phyloP scores from a whole-genome alignment of 1,284 basidiomycete genomes.

The Mycosarcoma maydis region DNA sequence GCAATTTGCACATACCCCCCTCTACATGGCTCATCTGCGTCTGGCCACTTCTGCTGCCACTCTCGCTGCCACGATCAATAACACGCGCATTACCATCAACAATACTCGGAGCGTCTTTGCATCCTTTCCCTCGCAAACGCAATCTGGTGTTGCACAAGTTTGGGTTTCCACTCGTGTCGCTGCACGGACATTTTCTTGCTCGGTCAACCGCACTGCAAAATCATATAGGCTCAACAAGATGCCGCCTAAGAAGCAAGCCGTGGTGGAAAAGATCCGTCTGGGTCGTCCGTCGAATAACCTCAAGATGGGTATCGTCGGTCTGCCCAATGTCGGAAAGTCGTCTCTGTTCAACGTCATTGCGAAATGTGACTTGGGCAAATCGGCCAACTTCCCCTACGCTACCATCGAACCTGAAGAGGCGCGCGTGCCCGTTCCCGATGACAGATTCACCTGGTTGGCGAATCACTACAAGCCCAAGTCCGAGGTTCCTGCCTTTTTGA shows the following conservation, averaged over 20 bases:
- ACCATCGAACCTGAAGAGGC: slow-evolving; percentile 78
- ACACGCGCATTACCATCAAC: slow-evolving; percentile 1
- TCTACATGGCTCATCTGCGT: slow-evolving; percentile 37
- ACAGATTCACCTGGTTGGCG: slow-evolving; percentile 92
- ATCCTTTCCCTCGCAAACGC: neutral
- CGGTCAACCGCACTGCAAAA: slow-evolving; percentile 28
- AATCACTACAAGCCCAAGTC: slow-evolving; percentile 88
- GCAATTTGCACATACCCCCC: too few relatives aligned
- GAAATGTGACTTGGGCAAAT: slow-evolving; percentile 87
- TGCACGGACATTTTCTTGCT: slow-evolving; percentile 22
- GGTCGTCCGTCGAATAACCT: slow-evolving; percentile 66
- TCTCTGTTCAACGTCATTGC: slow-evolving; percentile 82
- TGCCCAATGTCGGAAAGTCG: slow-evolving; percentile 66
- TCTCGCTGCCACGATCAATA: neutral
- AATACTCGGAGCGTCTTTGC: slow-evolving; percentile 3
- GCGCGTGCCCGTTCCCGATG: slow-evolving; percentile 95
- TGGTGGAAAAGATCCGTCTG: slow-evolving; percentile 59
- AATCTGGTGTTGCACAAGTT: neutral
- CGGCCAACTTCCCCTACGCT: slow-evolving; percentile 98
- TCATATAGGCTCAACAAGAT: slow-evolving; percentile 48
- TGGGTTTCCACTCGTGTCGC: neutral
- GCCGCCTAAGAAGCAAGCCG: slow-evolving; percentile 58
- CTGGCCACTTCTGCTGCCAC: slow-evolving; percentile 33
- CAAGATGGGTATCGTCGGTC: slow-evolving; percentile 67
- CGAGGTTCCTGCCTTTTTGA: slow-evolving; percentile 91